Evolutionary conservation across 2,329 filamentous ascomycete species (phyloP).

Genomic region (Trichoderma citrinoviride): DNA sequence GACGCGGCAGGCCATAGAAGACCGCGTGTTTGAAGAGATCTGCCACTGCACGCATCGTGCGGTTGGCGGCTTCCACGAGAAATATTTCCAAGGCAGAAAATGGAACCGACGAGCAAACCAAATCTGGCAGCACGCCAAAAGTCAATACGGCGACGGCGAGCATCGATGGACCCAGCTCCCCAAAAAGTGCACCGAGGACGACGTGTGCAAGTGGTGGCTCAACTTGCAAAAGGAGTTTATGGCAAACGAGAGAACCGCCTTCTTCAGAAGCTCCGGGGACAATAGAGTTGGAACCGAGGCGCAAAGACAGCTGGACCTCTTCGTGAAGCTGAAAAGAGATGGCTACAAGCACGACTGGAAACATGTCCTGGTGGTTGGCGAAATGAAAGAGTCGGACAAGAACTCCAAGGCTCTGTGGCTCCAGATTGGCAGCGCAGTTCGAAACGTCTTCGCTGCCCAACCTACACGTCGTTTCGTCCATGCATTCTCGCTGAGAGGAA

Average conservation of each 20-base stretch:
- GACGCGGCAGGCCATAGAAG: background rate
- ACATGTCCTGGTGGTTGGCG: background rate
- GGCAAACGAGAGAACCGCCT: background rate
- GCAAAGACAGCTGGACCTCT: background rate
- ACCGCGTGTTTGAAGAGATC: constrained; percentile 18
- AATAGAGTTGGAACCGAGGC: constrained; percentile 5
- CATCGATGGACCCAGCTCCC: background rate
- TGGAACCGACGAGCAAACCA: constrained; percentile 1
- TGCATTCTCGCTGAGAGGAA: background rate
- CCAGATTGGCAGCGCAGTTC: background rate
- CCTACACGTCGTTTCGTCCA: background rate
- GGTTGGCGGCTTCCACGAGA: background rate
- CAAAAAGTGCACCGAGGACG: background rate
- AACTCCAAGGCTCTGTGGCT: constrained; percentile 6
- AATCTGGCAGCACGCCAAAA: background rate
- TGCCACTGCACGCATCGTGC: constrained; percentile 8
- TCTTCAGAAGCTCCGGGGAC: background rate
- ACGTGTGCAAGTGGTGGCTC: background rate
- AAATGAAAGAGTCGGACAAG: background rate
- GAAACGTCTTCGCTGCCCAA: constrained; percentile 6
- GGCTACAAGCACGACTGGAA: background rate
- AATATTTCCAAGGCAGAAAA: constrained; percentile 3
- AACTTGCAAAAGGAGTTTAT: background rate
- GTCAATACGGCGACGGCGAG: background rate
- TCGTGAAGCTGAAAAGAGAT: background rate